phyloP scores from a whole-genome alignment of 176 grass and related monocot species.

The Urochloa ruziziensis region DNA sequence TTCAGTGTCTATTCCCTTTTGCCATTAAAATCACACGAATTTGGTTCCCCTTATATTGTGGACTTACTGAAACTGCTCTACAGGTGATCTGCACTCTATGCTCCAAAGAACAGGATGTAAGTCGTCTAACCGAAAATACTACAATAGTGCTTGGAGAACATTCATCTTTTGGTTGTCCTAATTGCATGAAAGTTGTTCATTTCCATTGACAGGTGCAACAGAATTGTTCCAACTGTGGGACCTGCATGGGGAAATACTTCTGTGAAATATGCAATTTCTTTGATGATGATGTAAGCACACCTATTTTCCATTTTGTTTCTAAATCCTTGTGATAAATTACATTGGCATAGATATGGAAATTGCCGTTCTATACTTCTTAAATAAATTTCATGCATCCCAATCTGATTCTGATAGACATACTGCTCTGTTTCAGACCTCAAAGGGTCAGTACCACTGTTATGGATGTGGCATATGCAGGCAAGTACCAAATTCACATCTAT shows the following conservation, averaged over 20 bases:
- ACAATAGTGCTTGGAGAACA: background rate
- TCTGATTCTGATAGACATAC: background rate
- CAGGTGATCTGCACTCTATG: slow-evolving; percentile 89
- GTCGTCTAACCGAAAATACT: slow-evolving; percentile 17
- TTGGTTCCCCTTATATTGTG: background rate
- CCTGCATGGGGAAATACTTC: slow-evolving; percentile 81
- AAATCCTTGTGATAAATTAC: background rate
- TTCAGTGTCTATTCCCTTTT: background rate
- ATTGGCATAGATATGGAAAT: background rate
- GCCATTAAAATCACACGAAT: background rate
- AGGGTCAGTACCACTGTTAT: slow-evolving; percentile 78
- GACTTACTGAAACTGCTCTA: slow-evolving; percentile 28
- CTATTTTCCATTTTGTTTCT: background rate
- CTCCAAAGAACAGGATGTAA: slow-evolving; percentile 80
- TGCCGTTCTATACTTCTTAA: background rate
- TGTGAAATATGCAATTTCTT: slow-evolving; percentile 82
- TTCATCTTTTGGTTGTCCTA: background rate
- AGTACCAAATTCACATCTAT: background rate
- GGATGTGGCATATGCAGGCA: slow-evolving; percentile 92
- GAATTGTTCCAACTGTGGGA: slow-evolving; percentile 64
- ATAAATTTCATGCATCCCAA: background rate
- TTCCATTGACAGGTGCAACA: slow-evolving; percentile 56
- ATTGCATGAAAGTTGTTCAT: background rate
- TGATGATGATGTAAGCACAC: slow-evolving; percentile 65
- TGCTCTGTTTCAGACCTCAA: slow-evolving; percentile 50